These are phyloP conservation scores for Paramecium pentaurelia DNA, from an alignment of 73 alveolate species.

Conservation along the genomic window DNA sequence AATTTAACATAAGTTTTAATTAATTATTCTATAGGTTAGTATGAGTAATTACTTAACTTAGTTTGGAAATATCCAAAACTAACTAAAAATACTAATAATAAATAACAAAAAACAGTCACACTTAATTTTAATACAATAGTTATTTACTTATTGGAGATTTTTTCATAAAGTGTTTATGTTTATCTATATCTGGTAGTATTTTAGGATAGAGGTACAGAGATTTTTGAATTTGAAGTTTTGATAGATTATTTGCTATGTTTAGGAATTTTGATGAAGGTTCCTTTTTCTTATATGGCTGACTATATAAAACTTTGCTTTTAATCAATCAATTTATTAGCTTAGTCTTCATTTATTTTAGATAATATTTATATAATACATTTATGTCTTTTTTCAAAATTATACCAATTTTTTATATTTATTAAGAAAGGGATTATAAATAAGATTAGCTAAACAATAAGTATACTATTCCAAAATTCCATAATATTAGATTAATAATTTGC, in stretches of 20 bases:
- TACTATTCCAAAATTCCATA: neutral
- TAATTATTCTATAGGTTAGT: neutral
- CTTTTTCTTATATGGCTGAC: neutral
- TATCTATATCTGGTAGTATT: neutral
- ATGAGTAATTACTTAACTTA: neutral
- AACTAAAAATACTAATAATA: neutral
- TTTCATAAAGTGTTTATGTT: neutral
- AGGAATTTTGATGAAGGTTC: neutral
- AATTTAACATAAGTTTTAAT: neutral
- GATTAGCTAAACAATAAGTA: neutral
- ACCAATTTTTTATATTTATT: neutral
- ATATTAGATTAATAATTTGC: neutral
- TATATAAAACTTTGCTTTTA: neutral
- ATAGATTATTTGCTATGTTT: neutral
- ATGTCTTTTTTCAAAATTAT: neutral
- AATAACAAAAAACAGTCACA: neutral
- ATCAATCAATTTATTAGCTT: neutral
- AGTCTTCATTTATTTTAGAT: neutral
- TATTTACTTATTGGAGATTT: neutral
- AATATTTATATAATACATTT: neutral
- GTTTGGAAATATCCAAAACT: neutral
- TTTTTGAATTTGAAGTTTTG: neutral
- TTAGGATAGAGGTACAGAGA: neutral
- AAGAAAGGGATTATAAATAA: neutral
- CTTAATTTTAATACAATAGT: neutral